Evolutionary conservation across 192 early-diverging fungal species (phyloP).

Genomic region (Ambispora gerdemannii): DNA sequence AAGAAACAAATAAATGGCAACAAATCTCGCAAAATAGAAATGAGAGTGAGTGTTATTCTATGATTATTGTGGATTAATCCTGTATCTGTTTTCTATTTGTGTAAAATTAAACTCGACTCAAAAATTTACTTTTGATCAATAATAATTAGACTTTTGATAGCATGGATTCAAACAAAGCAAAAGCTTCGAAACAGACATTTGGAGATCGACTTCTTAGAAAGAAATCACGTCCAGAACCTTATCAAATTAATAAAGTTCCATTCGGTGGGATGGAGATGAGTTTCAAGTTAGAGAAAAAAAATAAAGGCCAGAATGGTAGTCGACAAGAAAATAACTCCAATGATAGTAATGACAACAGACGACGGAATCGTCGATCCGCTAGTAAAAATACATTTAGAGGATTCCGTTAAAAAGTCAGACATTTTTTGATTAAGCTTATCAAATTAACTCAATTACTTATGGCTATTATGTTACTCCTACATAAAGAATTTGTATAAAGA

Average conservation of each 20-base stretch:
- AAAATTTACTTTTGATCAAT: no score
- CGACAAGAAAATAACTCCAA: background rate
- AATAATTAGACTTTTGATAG: background rate
- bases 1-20: background rate
- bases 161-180: background rate
- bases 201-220: constrained; percentile 15
- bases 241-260: constrained; percentile 22
- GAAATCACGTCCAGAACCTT: background rate
- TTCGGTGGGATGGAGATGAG: constrained; percentile 48
- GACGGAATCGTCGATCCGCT: constrained; percentile 29
- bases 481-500: no score
- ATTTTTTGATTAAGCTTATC: no score
- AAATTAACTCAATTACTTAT: no score
- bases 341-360: background rate
- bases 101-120: background rate
- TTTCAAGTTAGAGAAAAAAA: constrained; percentile 39
- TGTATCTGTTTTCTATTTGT: background rate
- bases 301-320: no score
- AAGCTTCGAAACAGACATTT: constrained; percentile 6
- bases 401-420: background rate
- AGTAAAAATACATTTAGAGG: constrained; percentile 37
- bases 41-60: constrained; percentile 13
- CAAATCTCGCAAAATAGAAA: constrained; percentile 2
- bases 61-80: background rate
- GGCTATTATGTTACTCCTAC: no score